Percentiles rank a stretch among this genome's conserved stretches.
These are phyloP conservation scores for Aspergillus sp. DNA, from an alignment of 2,329 filamentous ascomycete species.

Conservation along the genomic window DNA sequence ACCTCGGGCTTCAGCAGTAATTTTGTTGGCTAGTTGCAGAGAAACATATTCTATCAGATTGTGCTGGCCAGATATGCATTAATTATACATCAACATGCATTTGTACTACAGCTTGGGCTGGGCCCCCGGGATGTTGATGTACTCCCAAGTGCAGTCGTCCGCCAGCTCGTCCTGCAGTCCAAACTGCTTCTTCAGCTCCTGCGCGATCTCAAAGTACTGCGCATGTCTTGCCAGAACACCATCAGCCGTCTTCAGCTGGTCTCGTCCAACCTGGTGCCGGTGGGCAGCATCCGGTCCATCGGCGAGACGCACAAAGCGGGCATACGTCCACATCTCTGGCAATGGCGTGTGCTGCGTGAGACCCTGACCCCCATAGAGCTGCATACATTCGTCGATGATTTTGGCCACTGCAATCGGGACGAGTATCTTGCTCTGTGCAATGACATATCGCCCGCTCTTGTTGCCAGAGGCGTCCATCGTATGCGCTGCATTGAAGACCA, in stretches of 20 bases:
- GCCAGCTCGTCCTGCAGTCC: constrained; percentile 8
- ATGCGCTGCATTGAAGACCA: constrained; percentile 84
- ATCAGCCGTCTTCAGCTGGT: background rate
- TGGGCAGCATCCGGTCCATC: constrained; percentile 11
- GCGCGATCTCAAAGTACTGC: constrained; percentile 5
- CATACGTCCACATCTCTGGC: constrained; percentile 11
- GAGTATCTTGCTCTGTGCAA: constrained; percentile 11
- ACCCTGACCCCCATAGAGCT: constrained; percentile 6
- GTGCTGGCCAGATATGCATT: too few relatives aligned
- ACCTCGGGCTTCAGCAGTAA: too few relatives aligned
- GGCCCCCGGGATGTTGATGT: background rate
- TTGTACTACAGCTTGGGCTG: background rate
- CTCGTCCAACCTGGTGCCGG: constrained; percentile 1
- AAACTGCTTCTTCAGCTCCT: constrained; percentile 7
- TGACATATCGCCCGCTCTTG: constrained; percentile 5
- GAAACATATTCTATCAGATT: too few relatives aligned
- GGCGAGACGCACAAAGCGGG: constrained; percentile 4
- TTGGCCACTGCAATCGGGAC: background rate
- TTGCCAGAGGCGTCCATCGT: constrained; percentile 77
- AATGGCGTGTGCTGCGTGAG: constrained; percentile 10
- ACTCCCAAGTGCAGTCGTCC: constrained; percentile 9
- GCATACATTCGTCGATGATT: constrained; percentile 10
- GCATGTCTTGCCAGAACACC: constrained; percentile 1
- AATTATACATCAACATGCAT: too few relatives aligned
- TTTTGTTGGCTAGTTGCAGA: too few relatives aligned